Evolutionary conservation across 2,329 filamentous ascomycete species (phyloP).

Genomic region (Hymenoscyphus albidus): DNA sequence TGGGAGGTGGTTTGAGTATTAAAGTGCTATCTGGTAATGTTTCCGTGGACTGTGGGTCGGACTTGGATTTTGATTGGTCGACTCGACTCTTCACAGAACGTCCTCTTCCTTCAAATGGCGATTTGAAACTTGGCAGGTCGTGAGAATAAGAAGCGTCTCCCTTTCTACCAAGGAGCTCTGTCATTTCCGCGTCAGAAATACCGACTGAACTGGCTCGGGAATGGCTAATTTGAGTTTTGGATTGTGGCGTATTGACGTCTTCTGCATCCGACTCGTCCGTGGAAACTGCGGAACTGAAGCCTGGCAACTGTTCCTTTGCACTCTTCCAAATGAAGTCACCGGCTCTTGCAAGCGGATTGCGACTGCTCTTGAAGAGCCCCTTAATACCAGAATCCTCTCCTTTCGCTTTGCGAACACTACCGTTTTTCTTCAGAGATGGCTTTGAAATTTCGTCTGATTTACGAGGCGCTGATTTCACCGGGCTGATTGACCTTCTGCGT

Average conservation of each 20-base stretch:
- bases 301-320: conserved; percentile 43
- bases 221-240: conserved; percentile 39
- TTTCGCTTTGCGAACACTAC: conserved; percentile 45
- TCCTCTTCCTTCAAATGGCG: conserved; percentile 41
- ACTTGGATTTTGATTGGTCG: conserved; percentile 21
- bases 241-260: conserved; percentile 37
- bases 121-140: conserved; percentile 47
- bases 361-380: conserved; percentile 72
- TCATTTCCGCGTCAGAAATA: conserved; percentile 15
- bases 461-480: conserved; percentile 36
- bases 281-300: conserved; percentile 40
- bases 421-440: conserved; percentile 45
- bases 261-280: conserved; percentile 48
- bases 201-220: conserved; percentile 38
- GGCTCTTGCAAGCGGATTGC: conserved; percentile 60
- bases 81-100: conserved; percentile 29
- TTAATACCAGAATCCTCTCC: conserved; percentile 56
- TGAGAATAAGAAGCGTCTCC: conserved; percentile 24
- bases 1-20: conserved; percentile 44
- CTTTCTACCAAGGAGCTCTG: conserved; percentile 17
- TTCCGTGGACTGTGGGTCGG: conserved; percentile 38
- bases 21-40: conserved; percentile 42
- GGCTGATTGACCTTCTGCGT: conserved; percentile 36
- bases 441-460: conserved; percentile 46
- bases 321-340: conserved; percentile 55